Evolutionary conservation across 2,329 filamentous ascomycete species (phyloP).

Genomic region (Thelonectria discophora): DNA sequence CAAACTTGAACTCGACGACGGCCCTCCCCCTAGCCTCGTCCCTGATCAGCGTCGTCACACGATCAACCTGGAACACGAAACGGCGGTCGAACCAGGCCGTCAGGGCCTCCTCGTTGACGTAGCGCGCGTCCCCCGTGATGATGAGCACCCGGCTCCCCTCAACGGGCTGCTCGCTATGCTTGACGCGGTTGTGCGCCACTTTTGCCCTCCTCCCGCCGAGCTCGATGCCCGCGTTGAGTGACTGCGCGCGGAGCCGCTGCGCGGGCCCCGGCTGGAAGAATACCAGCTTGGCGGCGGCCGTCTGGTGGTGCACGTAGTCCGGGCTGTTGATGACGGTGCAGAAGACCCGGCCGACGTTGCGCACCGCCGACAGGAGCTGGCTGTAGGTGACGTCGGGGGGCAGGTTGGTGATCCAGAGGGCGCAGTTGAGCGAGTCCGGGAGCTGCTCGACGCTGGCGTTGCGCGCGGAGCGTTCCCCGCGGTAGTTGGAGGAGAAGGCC

Average conservation of each 20-base stretch:
- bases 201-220: conserved; percentile 50
- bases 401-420: conserved; percentile 63
- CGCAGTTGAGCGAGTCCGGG: conserved; percentile 53
- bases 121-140: conserved; percentile 54
- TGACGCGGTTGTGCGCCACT: conserved; percentile 60
- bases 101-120: conserved; percentile 56
- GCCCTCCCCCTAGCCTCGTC: conserved; percentile 35
- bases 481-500: conserved; percentile 47
- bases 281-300: conserved; percentile 59
- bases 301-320: conserved; percentile 46
- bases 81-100: conserved; percentile 51
- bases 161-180: conserved; percentile 45
- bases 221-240: conserved; percentile 44
- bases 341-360: conserved; percentile 59
- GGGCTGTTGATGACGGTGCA: conserved; percentile 62
- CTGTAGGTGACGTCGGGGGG: conserved; percentile 53
- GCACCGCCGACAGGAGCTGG: conserved; percentile 56
- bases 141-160: conserved; percentile 59
- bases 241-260: conserved; percentile 41
- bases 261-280: conserved; percentile 57
- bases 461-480: conserved; percentile 47
- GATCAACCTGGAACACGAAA: conserved; percentile 60
- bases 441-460: conserved; percentile 49
- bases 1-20: conserved; percentile 62
- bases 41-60: conserved; percentile 46